Evolutionary conservation across 768 basidiomycete genomes (phyloP).

Genomic region (Glaciozyma martinii): DNA sequence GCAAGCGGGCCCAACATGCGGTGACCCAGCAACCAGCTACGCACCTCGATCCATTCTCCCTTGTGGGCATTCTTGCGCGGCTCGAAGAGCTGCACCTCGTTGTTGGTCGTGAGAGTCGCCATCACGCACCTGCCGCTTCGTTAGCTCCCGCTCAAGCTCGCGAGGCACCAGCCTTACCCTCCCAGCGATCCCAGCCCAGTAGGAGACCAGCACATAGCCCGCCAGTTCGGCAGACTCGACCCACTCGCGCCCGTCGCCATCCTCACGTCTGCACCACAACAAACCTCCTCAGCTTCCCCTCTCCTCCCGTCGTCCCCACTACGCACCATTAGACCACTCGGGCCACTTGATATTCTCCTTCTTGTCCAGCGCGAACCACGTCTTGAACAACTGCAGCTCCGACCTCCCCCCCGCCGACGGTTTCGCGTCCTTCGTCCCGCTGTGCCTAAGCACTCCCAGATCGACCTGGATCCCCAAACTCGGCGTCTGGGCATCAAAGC

Average conservation of each 20-base stretch:
- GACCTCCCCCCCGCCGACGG: not conserved
- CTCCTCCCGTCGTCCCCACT: not conserved
- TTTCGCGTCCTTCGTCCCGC: conserved; percentile 2
- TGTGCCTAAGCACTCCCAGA: not conserved
- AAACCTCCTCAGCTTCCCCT: not conserved
- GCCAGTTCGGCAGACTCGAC: conserved; percentile 3
- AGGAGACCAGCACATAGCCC: conserved; percentile 6
- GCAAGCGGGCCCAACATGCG: too few relatives aligned
- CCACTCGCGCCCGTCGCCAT: not conserved
- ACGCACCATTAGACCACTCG: conserved; percentile 7
- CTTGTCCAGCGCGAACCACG: conserved; percentile 5
- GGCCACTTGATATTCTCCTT: conserved; percentile 14
- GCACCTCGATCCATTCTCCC: conserved; percentile 23
- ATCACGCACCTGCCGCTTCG: conserved; percentile 9
- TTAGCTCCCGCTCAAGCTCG: not conserved
- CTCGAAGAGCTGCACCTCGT: conserved; percentile 17
- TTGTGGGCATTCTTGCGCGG: conserved; percentile 8
- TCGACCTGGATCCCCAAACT: not conserved
- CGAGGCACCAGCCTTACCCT: not conserved
- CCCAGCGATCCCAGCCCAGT: conserved; percentile 13
- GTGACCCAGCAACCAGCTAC: not conserved
- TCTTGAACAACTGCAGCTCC: not conserved
- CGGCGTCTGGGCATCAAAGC: not conserved
- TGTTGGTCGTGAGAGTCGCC: conserved; percentile 12
- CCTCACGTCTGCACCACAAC: not conserved